Base-by-base conservation (phyloP, 805 yeast species). In the Yarrowia hollandica region DNA sequence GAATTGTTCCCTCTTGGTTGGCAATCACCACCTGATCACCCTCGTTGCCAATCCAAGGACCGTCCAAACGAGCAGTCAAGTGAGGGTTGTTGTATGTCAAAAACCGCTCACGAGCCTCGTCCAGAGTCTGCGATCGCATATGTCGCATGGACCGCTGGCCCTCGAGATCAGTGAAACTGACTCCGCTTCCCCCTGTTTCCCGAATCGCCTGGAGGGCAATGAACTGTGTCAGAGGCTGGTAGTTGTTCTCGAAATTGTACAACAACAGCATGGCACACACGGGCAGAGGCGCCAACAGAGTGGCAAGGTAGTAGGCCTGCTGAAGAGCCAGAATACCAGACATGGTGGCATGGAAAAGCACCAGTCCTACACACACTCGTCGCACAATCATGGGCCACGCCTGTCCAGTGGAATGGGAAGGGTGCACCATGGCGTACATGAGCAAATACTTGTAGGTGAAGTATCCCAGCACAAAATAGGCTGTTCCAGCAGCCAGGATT, bases 331-430 rank as follows among this genome's bases (percentile, higher is more conserved):
- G 76, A 0, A 95, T 84, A 2, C 98, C 98, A 0, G 92, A 90
- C 88, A 91, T 90, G 11, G 96, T 90, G 61, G 92, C 73, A 68
- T 94, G 99, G 71, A 92, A 90, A 14, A 92, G 76, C 30, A 88
- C 72, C 22, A 92, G 72, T 0, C 98, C 98, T 60, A 90, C 69
- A 59, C 88, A 82, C 1, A 91, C 82, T 64, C 99, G 78, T 65
- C 96, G 78, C 67, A 88, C 86, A 2, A 92, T 84, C 50, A 90
- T 75, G 0, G 97, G 96, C 98, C 97, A 92, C 1, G 92, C 95
- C 68, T 87, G 88, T 0, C 98, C 99, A 0, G 97, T 94, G 0
- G 97, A 90, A 72, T 94, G 98, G 34, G 95, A 97, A 9, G 96
- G 91, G 71, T 94, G 98, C 28, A 90, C 90, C 75, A 94, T 86